Evolutionary conservation across 1,284 basidiomycete genomes (phyloP), one percentile per base, ranked within the genome.

Genomic region (Ganoderma boninense): DNA sequence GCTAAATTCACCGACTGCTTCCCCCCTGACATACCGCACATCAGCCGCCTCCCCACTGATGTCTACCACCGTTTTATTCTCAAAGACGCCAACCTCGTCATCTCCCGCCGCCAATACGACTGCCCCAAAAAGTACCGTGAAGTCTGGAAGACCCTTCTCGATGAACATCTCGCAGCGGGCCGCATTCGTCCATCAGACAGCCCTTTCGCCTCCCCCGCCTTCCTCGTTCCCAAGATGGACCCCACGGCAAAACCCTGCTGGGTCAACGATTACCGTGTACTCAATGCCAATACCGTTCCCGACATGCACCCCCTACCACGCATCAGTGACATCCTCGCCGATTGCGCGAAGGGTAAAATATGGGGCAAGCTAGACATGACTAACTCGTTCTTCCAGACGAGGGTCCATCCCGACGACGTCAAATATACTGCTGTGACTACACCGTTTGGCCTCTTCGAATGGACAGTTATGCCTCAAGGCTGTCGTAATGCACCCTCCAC

Each of bases 401-500:
- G 73, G 0, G 73, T 85, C 6, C 79, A 82, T 62, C 79, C 80
- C 0, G 81, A 84, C 35, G 74, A 83, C 62, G 76, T 84, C 1
- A 69, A 75, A 8, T 76, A 79, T n/a, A 85, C 84, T 0, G 84
- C 83, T 0, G 79, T 86, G 1, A 74, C 67, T 0, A 85, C 83
- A 0, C 83, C 81, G 0, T 80, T 80, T 38, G 82, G 84, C 0
- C 70, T 82, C 0, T 84, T 80, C 59, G 79, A 85, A 64, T 85
- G 83, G 83, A n/a, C 73, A 0, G 83, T 85, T 0, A 86, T 85
- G 84, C 84, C 82, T 0, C 79, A 81, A 71, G 84, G 84, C 0
- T 72, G 79, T 11, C 69, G 74, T 4, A 85, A 85, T 66, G 77
- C 83, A 0, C 82, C 82, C 0, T 72, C 82, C 0, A 81, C 78